Evolutionary conservation across 192 early-diverging fungal species (phyloP), one percentile per base, ranked within the genome.

Genomic region (Coemansia asiatica): DNA sequence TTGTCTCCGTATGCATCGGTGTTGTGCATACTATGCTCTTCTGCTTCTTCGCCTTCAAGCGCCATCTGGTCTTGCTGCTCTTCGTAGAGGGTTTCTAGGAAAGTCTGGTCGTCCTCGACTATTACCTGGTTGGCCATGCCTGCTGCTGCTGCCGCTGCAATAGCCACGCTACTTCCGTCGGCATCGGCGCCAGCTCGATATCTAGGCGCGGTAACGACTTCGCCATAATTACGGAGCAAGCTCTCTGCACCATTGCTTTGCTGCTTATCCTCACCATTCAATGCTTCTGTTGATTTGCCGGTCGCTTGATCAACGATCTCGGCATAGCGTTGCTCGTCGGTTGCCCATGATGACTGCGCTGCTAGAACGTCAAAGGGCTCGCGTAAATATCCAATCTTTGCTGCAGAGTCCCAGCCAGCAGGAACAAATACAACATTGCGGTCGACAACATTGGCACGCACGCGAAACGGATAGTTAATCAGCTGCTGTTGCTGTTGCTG

Each of bases 51-150:
- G 26, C 81, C 80, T 44, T 90, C 85, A 33, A 83, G 67, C 4
- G 85, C 80, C 29, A 82, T 79, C 63, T 89, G 74, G 49, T 73
- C 71, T 35, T 84, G 86, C 56, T 94, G 82, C 10, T 88, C 87
- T 15, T 88, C 90, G 54, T 86, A 85, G 70, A 92, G 90, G 10
- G 88, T 79, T 56, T 93, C 90, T 51, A 95, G 81, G 81, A 98
- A 98, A 2, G 76, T 75, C 74, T 98, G 93, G 66, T 98, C 93
- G 57, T 93, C 89, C 74, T 96, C 94, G 13, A 92, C 90, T 0
- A 75, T 72, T 13, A 94, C 86, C n/a, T 84, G 66, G 31, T 84
- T 76, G 64, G 89, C 87, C 64, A 87, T 83, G 21, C 64, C 68
- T 21, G 71, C 67, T 0, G 80, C 74, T 1, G 68, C 67, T 2